phyloP scores from a whole-genome alignment of 331 rosid species.

The Prunus yedoensis region DNA sequence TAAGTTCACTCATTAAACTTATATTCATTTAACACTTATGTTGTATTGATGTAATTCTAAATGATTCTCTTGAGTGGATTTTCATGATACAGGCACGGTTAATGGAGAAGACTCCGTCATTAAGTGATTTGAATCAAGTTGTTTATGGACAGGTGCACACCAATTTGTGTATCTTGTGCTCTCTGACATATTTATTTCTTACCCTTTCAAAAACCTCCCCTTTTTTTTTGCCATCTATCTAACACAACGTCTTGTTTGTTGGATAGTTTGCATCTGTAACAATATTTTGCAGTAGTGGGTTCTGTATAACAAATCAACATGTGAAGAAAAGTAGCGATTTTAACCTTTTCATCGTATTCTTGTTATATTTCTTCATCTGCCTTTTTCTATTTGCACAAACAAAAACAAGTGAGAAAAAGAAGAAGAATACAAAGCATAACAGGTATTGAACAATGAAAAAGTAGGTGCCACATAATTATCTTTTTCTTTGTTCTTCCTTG shows the following conservation, averaged over 20 bases:
- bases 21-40: background rate
- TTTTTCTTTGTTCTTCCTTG: background rate
- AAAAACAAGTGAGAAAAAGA: background rate
- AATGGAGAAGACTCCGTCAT: conserved; percentile 91
- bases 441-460: background rate
- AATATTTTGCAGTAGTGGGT: background rate
- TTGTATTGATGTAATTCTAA: conserved; percentile 5
- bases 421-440: background rate
- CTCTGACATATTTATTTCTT: background rate
- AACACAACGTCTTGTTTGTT: background rate
- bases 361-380: background rate
- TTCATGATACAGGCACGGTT: conserved; percentile 65
- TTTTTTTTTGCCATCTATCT: background rate
- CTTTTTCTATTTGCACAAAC: background rate
- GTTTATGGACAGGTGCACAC: conserved; percentile 85
- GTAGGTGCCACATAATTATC: background rate
- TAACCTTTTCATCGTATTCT: background rate
- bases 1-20: background rate
- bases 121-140: conserved; percentile 86
- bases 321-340: background rate
- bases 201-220: background rate
- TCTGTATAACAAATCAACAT: background rate
- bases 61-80: conserved; percentile 20
- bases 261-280: background rate
- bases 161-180: conserved; percentile 18